Conservation (phyloP, 2,329 filamentous ascomycete genomes). For the Phialophora macrospora region DNA sequence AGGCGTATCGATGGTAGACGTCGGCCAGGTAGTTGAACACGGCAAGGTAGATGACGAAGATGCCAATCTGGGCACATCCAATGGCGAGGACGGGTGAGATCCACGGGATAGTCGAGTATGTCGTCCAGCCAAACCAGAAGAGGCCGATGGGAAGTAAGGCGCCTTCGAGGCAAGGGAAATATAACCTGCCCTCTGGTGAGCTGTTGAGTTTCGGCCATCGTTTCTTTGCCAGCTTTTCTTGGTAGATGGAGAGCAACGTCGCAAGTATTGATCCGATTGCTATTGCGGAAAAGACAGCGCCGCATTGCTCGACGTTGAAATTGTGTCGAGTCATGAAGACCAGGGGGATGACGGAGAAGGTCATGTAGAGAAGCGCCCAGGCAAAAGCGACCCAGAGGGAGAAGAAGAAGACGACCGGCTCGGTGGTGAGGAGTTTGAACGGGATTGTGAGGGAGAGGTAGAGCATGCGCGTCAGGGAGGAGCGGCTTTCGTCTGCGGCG, state of each 20-base stretch:
- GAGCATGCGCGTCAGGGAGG: constrained; percentile 36
- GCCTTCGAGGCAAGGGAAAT: constrained; percentile 79
- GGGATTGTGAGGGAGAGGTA: constrained; percentile 37
- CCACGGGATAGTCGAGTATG: constrained; percentile 65
- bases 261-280: constrained; percentile 69
- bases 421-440: constrained; percentile 61
- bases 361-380: constrained; percentile 87
- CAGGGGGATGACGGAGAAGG: constrained; percentile 78
- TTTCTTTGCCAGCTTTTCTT: constrained; percentile 57
- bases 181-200: constrained; percentile 76
- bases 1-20: constrained; percentile 82
- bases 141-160: constrained; percentile 77
- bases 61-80: constrained; percentile 77
- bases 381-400: constrained; percentile 87
- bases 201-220: constrained; percentile 45
- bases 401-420: constrained; percentile 72
- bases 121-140: constrained; percentile 78
- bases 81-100: constrained; percentile 73
- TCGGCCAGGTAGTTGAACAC: constrained; percentile 94
- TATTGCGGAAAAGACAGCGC: constrained; percentile 76
- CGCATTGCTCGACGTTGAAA: constrained; percentile 70
- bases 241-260: constrained; percentile 71
- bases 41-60: constrained; percentile 83
- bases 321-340: constrained; percentile 71
- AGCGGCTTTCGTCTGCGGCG: constrained; percentile 33